Conservation (phyloP, 2,329 filamentous ascomycete genomes). For the Colletotrichum sp. region DNA sequence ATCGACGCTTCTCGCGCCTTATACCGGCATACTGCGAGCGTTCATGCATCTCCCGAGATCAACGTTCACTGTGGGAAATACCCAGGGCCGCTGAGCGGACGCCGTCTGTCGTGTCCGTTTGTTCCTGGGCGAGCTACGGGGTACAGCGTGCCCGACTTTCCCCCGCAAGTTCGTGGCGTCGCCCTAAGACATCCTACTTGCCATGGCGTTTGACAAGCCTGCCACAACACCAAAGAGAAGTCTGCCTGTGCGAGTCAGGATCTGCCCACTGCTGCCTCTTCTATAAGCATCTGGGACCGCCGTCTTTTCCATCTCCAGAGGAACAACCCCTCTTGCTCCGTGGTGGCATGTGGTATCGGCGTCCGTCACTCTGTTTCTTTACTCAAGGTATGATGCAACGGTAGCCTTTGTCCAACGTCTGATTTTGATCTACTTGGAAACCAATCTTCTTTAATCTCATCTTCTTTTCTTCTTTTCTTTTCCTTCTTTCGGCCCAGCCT, state of each 20-base stretch:
- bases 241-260: constrained; percentile 8
- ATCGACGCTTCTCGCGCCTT: not conserved
- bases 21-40: not conserved
- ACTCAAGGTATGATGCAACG: constrained; percentile 1
- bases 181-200: constrained; percentile 15
- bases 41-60: not conserved
- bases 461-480: not conserved
- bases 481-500: not conserved
- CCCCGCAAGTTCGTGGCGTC: constrained; percentile 19
- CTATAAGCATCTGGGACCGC: constrained; percentile 11
- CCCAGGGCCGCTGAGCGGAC: not conserved
- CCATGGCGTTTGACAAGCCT: constrained; percentile 22
- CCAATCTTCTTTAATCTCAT: not conserved
- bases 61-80: not conserved
- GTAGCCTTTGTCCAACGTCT: not conserved
- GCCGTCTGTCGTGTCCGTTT: not conserved
- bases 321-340: not conserved
- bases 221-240: constrained; percentile 9
- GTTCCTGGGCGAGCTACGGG: not conserved
- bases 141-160: not conserved
- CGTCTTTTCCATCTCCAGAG: constrained; percentile 15
- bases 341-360: not conserved
- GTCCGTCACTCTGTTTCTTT: not conserved
- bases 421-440: not conserved
- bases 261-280: not conserved